Evolutionary conservation across 352 stramenopile genomes (phyloP), one percentile per base, ranked within the genome.

Genomic region (Phytophthora crassamura): DNA sequence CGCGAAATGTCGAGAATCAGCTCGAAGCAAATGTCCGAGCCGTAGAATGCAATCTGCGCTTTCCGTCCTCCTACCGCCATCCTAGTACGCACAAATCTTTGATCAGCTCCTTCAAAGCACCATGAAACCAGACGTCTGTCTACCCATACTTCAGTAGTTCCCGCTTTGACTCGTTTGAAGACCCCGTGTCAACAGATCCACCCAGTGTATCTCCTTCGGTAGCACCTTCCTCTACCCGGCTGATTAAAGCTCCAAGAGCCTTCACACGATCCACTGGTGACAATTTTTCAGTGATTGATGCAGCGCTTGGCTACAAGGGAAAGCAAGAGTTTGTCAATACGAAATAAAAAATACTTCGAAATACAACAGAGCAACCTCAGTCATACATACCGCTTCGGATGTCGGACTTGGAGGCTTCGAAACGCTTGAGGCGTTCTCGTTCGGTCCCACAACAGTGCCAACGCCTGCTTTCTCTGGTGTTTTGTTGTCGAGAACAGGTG

Each of bases 11-110:
- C 75, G 3, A 93, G 28, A 20, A 93, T 75, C 12, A 93, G 65
- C 48, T 91, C 84, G 39, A 92, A 92, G 69, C 84, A 92, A 16
- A 94, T 77, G 54, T 93, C 86, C 1, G 80, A 86, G 5, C 82
- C 82, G 41, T 85, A 91, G 41, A 92, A 89, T 33, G 78, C 84
- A 65, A 92, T 89, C 53, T 94, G 86, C 5, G 84, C 82, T 45
- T 90, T 88, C 9, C 76, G 77, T 58, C 82, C 84, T 14, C 76
- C 68, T 9, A 82, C 72, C 22, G 86, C 84, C 82, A 90, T 90
- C 10, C 86, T 94, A 34, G 41, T 3, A 40, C 15, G 45, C 38
- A 45, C 20, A 14, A 48, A n/a, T 30, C 64, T 38, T 28, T 59
- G 25, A 32, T 59, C 15, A 67, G 35, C 5, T 22, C 22, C 22